Conservation (phyloP, 768 basidiomycete genomes). For the Tremella yokohamensis region DNA sequence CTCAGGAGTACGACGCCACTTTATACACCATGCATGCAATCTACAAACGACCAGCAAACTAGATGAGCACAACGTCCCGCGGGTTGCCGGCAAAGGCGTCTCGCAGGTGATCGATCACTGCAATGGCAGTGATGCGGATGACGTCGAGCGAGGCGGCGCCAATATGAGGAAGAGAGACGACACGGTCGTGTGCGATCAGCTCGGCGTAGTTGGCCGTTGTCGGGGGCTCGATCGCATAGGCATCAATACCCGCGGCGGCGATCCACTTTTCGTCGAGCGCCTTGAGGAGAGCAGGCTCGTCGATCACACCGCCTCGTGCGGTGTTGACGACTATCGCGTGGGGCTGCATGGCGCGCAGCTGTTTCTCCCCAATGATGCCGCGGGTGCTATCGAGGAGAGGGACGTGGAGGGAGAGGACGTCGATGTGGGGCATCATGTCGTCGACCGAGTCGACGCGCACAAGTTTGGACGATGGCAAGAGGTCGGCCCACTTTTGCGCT, state of each 20-base stretch:
- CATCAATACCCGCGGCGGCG: constrained; percentile 63
- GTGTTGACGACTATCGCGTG: constrained; percentile 66
- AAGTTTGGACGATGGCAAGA: constrained; percentile 6
- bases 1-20: too few relatives aligned
- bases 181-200: constrained; percentile 21
- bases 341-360: constrained; percentile 56
- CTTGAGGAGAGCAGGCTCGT: constrained; percentile 59
- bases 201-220: constrained; percentile 14
- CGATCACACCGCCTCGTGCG: constrained; percentile 63
- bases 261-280: constrained; percentile 56
- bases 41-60: not conserved
- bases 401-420: constrained; percentile 24
- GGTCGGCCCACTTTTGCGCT: constrained; percentile 8
- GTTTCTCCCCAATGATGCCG: constrained; percentile 13
- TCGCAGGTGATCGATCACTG: constrained; percentile 18
- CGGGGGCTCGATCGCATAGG: constrained; percentile 62
- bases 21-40: too few relatives aligned
- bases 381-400: constrained; percentile 16
- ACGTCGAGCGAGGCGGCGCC: constrained; percentile 22
- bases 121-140: constrained; percentile 11
- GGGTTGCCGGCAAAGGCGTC: constrained; percentile 15
- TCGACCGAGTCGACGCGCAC: constrained; percentile 9
- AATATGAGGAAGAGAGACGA: constrained; percentile 20
- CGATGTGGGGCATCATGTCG: constrained; percentile 11
- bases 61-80: constrained; percentile 10